A percentile compares a stretch with the other conserved stretches of the same genome.
Conservation (phyloP, 2,329 filamentous ascomycete species). For the Stagonosporopsis cucurbitacearum region DNA sequence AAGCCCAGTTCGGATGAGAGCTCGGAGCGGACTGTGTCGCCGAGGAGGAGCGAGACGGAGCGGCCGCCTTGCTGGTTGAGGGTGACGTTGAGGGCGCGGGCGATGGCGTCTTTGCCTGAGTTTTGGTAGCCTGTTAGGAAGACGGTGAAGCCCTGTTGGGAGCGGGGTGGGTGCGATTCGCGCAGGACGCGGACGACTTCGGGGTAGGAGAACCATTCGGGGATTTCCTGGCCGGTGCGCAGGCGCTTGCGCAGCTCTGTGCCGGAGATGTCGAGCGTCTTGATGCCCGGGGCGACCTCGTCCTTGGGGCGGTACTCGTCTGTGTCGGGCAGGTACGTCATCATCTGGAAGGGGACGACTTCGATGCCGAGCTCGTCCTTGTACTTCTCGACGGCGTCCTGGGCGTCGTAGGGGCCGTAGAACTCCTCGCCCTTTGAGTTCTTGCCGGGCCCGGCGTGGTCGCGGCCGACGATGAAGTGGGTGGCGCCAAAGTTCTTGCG, state of each 20-base stretch:
- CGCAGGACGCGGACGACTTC: constrained; percentile 96
- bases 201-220: constrained; percentile 99
- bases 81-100: constrained; percentile 92
- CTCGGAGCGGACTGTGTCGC: constrained; percentile 92
- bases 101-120: constrained; percentile 95
- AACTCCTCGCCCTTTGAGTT: constrained; percentile 97
- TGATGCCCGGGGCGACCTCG: constrained; percentile 81
- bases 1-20: constrained; percentile 96
- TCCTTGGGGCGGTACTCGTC: constrained; percentile 97
- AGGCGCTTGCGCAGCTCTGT: constrained; percentile 89
- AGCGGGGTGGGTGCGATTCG: constrained; percentile 92
- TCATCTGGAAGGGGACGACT: constrained; percentile 99
- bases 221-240: constrained; percentile 90
- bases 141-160: constrained; percentile 94
- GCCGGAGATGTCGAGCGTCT: constrained; percentile 68
- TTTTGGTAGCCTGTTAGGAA: constrained; percentile 98
- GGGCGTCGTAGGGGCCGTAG: constrained; percentile 97
- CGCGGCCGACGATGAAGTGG: constrained; percentile 98
- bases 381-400: constrained; percentile 96
- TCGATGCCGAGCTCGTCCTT: constrained; percentile 95
- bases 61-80: constrained; percentile 98
- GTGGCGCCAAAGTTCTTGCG: constrained; percentile 99
- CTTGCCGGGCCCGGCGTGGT: constrained; percentile 97
- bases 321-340: constrained; percentile 96
- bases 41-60: constrained; percentile 90